Evolutionary conservation across 352 stramenopile species (phyloP).

Genomic region (Phytophthora agathidicida): DNA sequence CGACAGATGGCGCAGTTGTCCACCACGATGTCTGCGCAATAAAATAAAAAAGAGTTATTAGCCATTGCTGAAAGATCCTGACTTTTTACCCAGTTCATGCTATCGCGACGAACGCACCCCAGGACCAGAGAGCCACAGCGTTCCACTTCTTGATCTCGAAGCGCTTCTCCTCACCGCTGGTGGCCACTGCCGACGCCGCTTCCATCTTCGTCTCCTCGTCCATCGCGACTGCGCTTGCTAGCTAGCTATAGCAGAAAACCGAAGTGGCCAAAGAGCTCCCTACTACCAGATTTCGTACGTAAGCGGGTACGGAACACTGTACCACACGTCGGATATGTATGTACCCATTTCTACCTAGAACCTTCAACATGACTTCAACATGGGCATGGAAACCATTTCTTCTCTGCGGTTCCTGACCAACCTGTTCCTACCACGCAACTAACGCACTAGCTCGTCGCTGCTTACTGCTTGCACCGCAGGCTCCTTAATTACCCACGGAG

Average conservation of each 20-base stretch:
- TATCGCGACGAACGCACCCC: constrained; percentile 68
- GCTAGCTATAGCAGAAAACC: too few relatives aligned
- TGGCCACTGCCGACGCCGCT: constrained; percentile 9
- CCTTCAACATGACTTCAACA: neutral
- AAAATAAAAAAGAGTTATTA: constrained; percentile 15
- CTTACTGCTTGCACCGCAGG: constrained; percentile 1
- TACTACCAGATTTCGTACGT: constrained; percentile 9
- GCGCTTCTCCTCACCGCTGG: constrained; percentile 74
- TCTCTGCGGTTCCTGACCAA: constrained; percentile 8
- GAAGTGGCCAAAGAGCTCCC: too few relatives aligned
- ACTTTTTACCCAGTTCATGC: neutral
- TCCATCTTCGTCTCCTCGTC: constrained; percentile 66
- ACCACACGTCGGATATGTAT: constrained; percentile 6
- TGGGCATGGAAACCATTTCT: constrained; percentile 5
- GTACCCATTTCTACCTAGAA: neutral
- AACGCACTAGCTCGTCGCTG: constrained; percentile 27
- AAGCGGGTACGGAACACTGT: constrained; percentile 3
- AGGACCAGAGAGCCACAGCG: constrained; percentile 99
- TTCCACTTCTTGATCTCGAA: constrained; percentile 99
- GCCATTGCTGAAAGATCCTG: constrained; percentile 24
- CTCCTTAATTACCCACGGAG: constrained; percentile 53
- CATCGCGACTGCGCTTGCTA: constrained; percentile 38
- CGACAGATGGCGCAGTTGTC: constrained; percentile 98
- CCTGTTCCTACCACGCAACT: constrained; percentile 28
- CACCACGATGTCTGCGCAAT: constrained; percentile 78